Conservation (phyloP, 352 stramenopile species). For the Globisporangium cylindrosporum region DNA sequence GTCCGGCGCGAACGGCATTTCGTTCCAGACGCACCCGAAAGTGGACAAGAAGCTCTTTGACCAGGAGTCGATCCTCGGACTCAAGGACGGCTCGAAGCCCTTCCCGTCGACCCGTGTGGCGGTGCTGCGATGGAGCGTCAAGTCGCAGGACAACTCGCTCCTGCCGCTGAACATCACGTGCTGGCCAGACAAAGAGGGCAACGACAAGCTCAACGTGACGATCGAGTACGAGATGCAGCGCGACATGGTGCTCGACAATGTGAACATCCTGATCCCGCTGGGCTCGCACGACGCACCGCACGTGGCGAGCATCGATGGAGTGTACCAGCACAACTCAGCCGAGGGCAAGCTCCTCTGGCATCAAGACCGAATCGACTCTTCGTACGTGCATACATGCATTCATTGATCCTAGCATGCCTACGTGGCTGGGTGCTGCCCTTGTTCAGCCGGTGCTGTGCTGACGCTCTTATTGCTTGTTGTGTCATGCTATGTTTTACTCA, state of each 20-base stretch:
- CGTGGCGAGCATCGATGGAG: conserved; percentile 75
- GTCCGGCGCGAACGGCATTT: conserved; percentile 64
- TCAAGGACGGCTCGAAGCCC: conserved; percentile 82
- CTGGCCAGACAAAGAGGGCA: conserved; percentile 83
- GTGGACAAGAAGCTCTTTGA: conserved; percentile 88
- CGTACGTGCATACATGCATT: conserved; percentile 39
- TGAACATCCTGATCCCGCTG: conserved; percentile 82
- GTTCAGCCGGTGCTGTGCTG: neutral
- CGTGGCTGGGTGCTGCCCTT: neutral
- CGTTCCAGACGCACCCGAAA: conserved; percentile 86
- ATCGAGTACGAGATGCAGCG: conserved; percentile 87
- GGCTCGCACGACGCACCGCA: conserved; percentile 66
- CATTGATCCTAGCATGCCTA: neutral
- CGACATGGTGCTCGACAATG: conserved; percentile 87
- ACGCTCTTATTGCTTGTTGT: neutral
- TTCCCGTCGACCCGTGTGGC: conserved; percentile 80
- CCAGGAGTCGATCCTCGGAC: conserved; percentile 67
- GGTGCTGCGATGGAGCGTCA: conserved; percentile 83
- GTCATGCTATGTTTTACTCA: conserved; percentile 19
- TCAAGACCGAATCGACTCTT: conserved; percentile 71
- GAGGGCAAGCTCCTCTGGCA: conserved; percentile 78
- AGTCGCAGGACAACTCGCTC: conserved; percentile 85
- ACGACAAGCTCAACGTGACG: conserved; percentile 86
- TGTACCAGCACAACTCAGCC: conserved; percentile 84
- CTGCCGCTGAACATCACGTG: conserved; percentile 85